Conservation (phyloP, 805 yeast genomes). For the Cyberlindnera samutprakarnensis region DNA sequence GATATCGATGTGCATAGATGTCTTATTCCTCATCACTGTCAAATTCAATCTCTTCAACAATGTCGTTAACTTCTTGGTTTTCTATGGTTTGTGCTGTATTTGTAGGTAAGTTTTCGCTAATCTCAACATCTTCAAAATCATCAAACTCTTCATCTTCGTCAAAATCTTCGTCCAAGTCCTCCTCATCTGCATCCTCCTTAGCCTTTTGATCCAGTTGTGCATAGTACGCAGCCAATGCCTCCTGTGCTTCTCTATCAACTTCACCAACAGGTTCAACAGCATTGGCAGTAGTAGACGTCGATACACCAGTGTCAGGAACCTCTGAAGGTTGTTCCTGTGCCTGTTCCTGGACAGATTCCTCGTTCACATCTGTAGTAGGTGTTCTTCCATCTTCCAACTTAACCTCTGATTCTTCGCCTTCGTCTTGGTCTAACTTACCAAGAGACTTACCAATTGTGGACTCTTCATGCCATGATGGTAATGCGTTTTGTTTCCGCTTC, state of each 20-base stretch:
- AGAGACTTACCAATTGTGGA: constrained; percentile 77
- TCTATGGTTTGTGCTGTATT: not conserved
- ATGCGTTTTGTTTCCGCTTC: constrained; percentile 82
- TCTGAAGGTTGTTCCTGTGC: constrained; percentile 16
- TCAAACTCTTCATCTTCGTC: constrained; percentile 35
- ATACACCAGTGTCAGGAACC: constrained; percentile 3
- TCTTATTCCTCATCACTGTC: constrained; percentile 22
- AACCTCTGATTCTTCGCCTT: constrained; percentile 34
- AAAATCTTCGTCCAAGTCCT: constrained; percentile 18
- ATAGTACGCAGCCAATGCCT: constrained; percentile 20
- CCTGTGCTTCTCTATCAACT: constrained; percentile 18
- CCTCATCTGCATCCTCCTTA: constrained; percentile 20
- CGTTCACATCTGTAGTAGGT: constrained; percentile 12
- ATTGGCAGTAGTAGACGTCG: constrained; percentile 5
- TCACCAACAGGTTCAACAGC: constrained; percentile 2
- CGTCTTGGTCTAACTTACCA: constrained; percentile 50
- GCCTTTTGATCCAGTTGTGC: constrained; percentile 22
- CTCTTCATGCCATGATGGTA: constrained; percentile 94
- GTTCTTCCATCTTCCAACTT: constrained; percentile 15
- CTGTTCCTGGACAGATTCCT: constrained; percentile 38
- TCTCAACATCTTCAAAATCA: constrained; percentile 3
- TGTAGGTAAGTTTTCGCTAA: too few relatives aligned
- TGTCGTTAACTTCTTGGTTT: not conserved
- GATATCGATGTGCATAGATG: too few relatives aligned
- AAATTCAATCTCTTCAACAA: constrained; percentile 21